Base-by-base conservation (phyloP, 2,329 filamentous ascomycete species). In the Pestalotiopsis sp. region DNA sequence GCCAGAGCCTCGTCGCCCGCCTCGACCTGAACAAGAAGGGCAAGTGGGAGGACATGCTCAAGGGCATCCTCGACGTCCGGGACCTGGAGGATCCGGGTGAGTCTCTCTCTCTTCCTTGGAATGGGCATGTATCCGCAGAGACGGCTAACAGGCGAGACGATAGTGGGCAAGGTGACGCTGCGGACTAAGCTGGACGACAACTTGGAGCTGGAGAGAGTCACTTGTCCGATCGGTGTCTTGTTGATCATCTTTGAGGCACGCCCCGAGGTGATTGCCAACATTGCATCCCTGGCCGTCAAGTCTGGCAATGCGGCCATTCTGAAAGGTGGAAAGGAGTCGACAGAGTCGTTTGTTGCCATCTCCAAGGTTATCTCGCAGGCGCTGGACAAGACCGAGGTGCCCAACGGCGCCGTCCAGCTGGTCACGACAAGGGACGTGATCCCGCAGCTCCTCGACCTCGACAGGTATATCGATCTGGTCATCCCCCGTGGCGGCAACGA, bases 241-340 rank as follows among this genome's bases (percentile, higher is more conserved):
- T 88, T 99, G 73, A 96, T 99, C 82, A 98, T 99, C 77, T 99
- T 99, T 78, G 96, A 99, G 83, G 96, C 96, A 45, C 92, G 96
- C 7, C 96, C 96, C 6, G 96, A 99, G 82, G 96, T 99, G 72
- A 98, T 99, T 77, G 96, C 95, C 78, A 99, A 99, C 81, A 98
- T 99, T 77, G 94, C 96, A 71, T 93, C 95, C 4, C 86, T 99
- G 27, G 95, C 96, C 49, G 93, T 99, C 81, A 99, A 99, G 80
- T 98, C 95, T 13, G 96, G 94, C 75, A 99, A 99, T 80, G 93
- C 96, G 45, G 96, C 95, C 65, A 98, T 99, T 75, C 85, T 99
- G 70, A 99, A 99, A 86, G 95, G 95, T 70, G 96, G 96, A 72
- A 97, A 97, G 79, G 96, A 99, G 82, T 98, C 95, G 0, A 96